Base-by-base conservation (phyloP, 345 rosid species). In the Turritis glabra region DNA sequence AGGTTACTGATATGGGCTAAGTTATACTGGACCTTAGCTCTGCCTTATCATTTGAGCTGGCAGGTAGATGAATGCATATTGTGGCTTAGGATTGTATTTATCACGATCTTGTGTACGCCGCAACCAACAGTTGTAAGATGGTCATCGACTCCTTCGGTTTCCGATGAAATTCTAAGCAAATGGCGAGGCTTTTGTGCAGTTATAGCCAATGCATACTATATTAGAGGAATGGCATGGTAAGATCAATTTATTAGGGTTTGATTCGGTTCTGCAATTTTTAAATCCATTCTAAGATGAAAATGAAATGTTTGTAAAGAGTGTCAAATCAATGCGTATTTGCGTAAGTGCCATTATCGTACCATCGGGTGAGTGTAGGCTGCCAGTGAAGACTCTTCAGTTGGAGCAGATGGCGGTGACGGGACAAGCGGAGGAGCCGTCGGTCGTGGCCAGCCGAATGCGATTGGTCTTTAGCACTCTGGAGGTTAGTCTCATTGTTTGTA, bases 201-300 rank as follows among this genome's bases (percentile, higher is more conserved):
- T 38, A 93, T 93, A 72, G 97, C 97, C 71, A 89, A 93, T 79
- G 97, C 97, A 61, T 93, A 89, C 77, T 93, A 71, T 67, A 19
- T 86, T 5, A 82, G 83, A 72, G 97, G 94, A 81, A 93, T 89
- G 98, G 97, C 97, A 71, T 93, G 98, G 98, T 89, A 66, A 91
- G 92, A 29, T 63, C 37, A 37, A 67, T 61, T 56, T 23, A 19
- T 44, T 54, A 15, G 5, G 3, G 9, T 59, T 44, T 58, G 44
- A 5, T 58, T 62, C 15, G 4, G 7, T 40, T 69, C 8, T 10
- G 21, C n/a, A n/a, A n/a, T n/a, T 11, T 43, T 30, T 22, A 7
- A 3, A n/a, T 26, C 37, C 35, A 52, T 23, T 23, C 14, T 1
- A 53, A 56, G 41, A 41, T 11, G 57, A 12, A 9, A n/a, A 46